Evolutionary conservation across 2,329 filamentous ascomycete species (phyloP).

Genomic region (Atkinsonella texensis): DNA sequence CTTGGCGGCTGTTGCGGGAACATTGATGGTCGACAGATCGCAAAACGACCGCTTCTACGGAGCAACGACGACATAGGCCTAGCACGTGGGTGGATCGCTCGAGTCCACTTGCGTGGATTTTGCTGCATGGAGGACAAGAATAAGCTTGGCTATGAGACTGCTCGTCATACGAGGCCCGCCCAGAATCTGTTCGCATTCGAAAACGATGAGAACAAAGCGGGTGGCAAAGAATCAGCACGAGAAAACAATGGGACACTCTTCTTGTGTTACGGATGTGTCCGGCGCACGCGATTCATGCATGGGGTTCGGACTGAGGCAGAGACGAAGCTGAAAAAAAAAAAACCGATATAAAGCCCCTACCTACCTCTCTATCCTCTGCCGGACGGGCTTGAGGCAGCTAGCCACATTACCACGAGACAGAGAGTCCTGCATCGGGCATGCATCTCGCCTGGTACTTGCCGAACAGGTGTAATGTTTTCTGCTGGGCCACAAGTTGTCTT

Average conservation of each 20-base stretch:
- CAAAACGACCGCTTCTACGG: neutral
- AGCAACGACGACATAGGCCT: constrained; percentile 8
- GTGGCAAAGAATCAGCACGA: neutral
- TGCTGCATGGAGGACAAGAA: constrained; percentile 1
- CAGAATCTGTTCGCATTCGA: neutral
- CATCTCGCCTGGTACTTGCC: neutral
- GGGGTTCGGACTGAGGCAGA: neutral
- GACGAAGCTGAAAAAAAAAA: neutral
- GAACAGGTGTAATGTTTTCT: too few relatives aligned
- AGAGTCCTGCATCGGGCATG: neutral
- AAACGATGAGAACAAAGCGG: neutral
- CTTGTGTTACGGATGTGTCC: neutral
- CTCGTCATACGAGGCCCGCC: neutral
- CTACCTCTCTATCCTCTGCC: neutral
- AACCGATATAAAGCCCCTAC: constrained; percentile 1
- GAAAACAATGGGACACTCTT: constrained; percentile 3
- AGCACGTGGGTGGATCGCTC: constrained; percentile 13
- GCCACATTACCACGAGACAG: neutral
- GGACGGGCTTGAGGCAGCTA: neutral
- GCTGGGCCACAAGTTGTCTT: too few relatives aligned
- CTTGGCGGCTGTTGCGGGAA: constrained; percentile 3
- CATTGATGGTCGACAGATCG: constrained; percentile 3
- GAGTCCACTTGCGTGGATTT: constrained; percentile 4
- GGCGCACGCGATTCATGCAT: neutral
- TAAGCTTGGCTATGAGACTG: constrained; percentile 4